Base-by-base conservation (phyloP, 441 rosid genomes). In the Gossypium aridum region DNA sequence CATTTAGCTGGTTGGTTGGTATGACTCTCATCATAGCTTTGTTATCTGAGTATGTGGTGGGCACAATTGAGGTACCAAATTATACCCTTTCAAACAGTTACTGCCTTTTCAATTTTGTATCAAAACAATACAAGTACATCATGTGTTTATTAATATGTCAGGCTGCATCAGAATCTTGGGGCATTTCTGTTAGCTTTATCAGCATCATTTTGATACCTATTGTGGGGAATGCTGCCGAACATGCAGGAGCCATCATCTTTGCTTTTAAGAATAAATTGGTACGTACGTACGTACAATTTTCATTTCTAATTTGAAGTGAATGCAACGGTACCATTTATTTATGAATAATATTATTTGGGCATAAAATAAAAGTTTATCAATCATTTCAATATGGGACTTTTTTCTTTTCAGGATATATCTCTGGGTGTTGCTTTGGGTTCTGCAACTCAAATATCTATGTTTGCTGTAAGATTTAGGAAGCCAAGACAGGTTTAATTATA, bases 121-220 rank as follows among this genome's bases (percentile, higher is more conserved):
- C 34, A 28, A 28, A 4, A 28, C 34, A 28, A 28, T 4, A 22
- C 12, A 39, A 19, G 19, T 19, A 26, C 4, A 31, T 2, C n/a
- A 7, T 34, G 13, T 62, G 6, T 37, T 64, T 17, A 0, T 43
- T 17, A 26, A 45, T 9, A 75, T 22, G 14, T 34, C 65, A 93
- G 98, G 92, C 90, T 25, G 92, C 97, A 49, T 91, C 98, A 9
- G 92, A 83, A 28, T 85, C 96, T n/a, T 91, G 97, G 92, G 89
- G 91, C 55, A 80, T 89, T 43, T 83, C 87, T 12, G 68, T 89
- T 20, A 84, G 87, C 81, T 87, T 89, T 63, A 83, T 80, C 75
- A 86, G 88, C 73, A 84, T 89, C 39, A 86, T 85, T 25, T 70
- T 85, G 83, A 85, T 89, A 26, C 93, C 93, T 2, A 89, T 89